Base-by-base conservation (phyloP, 225 moss, liverwort and hornwort species). In the Neckera pumila region DNA sequence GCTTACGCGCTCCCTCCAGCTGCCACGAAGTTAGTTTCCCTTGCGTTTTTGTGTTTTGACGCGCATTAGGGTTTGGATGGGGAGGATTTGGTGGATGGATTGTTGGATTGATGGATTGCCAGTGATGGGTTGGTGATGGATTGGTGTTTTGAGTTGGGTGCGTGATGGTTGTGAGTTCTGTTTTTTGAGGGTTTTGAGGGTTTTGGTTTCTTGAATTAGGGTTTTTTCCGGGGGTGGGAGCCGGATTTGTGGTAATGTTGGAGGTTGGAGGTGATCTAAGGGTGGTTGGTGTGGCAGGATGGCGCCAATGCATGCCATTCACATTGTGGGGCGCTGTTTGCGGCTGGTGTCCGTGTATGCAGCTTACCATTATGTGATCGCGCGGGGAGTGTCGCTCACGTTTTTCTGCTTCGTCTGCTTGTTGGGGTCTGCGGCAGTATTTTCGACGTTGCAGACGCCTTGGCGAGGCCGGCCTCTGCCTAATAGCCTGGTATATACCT, bases 381-480 rank as follows among this genome's bases (percentile, higher is more conserved):
- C 91, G 28, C 90, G 92, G 77, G 95, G 96, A 19, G 92, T 92
- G 80, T 96, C 96, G 63, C 90, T 98, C 64, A 92, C 94, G 49
- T 94, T 97, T n/a, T 96, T 98, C 87, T 91, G 90, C 86, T 97
- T 97, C 89, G 93, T 96, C 83, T 95, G 95, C 92, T 91, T 98
- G 38, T 90, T 98, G 90, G 96, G 95, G 65, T 98, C 98, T 72
- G 92, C 98, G 84, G 90, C 93, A 38, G 89, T 97, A 34, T 98
- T 98, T 79, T 93, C 93, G 76, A 90, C 87, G 6, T 93, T 98
- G 74, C 98, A 98, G 84, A 96, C 94, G 31, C 98, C 98, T 57
- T 98, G 98, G 98, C 94, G 94, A 57, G 98, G 98, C 78, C 96
- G 98, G 26, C 95, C 96, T 72, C 84, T 98, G 73, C 94, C 96